Base-by-base conservation (phyloP, 805 yeast genomes). In the Candida ficus region DNA sequence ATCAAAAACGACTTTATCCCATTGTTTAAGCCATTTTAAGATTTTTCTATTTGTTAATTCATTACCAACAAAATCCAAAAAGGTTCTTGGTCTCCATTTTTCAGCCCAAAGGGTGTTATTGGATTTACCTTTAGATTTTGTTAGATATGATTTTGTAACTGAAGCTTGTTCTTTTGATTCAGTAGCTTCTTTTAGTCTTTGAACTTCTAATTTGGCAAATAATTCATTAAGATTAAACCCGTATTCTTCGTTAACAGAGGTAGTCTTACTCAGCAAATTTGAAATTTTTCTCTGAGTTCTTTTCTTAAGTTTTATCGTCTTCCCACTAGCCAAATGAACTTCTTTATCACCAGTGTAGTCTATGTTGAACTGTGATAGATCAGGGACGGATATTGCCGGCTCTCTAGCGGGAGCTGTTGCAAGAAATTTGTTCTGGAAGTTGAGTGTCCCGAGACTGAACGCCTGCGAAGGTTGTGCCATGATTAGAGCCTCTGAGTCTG, bases 41-140 rank as follows among this genome's bases (percentile, higher is more conserved):
- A 82, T 69, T 14, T 61, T 57, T 39, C 90, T 64, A 49, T 83
- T 83, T 0, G 78, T 68, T 31, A 70, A 62, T 49, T 83, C 91
- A 45, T 83, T 80, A 0, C 91, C 91, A 0, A 80, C 70, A 28
- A 83, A 63, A 46, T 83, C 88, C 25, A 81, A 50, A 61, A 80
- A 83, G n/a, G 58, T 63, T 29, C 58, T 60, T 0, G 91, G 88
- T 45, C 86, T 64, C 70, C 81, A 83, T 56, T 80, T 80, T 51
- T 83, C 91, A 3, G 80, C 76, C 78, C 73, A 68, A 13, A 70
- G 45, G 13, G 47, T 42, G 6, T 47, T 42, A 20, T 35, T 38
- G 6, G 33, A 31, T 5, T 16, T 22, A 9, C 33, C 32, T 6
- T 31, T 23, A 13, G 16, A 11, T 22, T 36, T 28, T 10, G 29